Evolutionary conservation across 805 yeast species (phyloP), one percentile per base, ranked within the genome.

Genomic region (Nakazawaea wyomingensis): DNA sequence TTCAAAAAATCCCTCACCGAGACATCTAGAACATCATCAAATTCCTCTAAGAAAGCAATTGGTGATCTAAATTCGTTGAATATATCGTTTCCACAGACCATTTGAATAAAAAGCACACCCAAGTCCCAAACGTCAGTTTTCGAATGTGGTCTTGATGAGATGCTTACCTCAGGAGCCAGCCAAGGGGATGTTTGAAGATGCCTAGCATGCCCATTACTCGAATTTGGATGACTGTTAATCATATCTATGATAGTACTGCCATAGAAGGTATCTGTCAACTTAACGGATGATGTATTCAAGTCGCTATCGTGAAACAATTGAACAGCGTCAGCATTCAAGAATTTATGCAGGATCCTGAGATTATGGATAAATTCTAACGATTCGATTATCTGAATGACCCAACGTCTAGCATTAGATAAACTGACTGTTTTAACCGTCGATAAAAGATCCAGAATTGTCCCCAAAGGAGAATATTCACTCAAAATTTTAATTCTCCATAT

Each of bases 121-220:
- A 89, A 63, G 55, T 85, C 85, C 98, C 98, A 93, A 8, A 93
- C 83, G 65, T 93, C 99, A 0, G 96, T 81, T 59, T 88, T 85
- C 29, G 89, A 68, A 45, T 82, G 82, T 11, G 85, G 82, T 44
- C 71, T 76, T 28, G 61, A 54, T 39, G 57, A 63, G 13, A 54
- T 57, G 29, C 53, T 59, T 46, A 81, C 50, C 57, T 90, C 97
- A 0, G 98, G 97, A 0, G 97, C 95, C 10, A 60, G 64, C 96
- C 97, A 90, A 0, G 54, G 50, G 7, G 47, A 44, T 13, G 39
- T 35, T 30, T 58, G 41, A 65, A 68, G 22, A 56, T 54, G 36
- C 18, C 32, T 27, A 5, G 17, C 20, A 16, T 44, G 24, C 11
- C 9, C 14, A n/a, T 18, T 21, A 34, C 45, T 50, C 3, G 48